These are phyloP conservation scores for Mortierella sp. DNA, from an alignment of 371 early-diverging fungal species.

Conservation along the genomic window DNA sequence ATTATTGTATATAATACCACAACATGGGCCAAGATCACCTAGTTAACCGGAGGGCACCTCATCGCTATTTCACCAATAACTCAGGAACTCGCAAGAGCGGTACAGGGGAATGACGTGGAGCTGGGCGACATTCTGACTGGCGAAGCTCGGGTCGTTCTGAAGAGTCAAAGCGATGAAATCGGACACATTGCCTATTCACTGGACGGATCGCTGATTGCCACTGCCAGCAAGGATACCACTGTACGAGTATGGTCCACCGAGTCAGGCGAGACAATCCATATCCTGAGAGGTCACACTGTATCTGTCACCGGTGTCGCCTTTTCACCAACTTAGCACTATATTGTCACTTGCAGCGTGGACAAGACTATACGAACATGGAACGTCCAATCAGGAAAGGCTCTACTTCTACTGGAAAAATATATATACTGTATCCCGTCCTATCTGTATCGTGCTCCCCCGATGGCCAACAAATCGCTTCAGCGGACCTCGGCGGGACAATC, in stretches of 20 bases:
- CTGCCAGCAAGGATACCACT: neutral
- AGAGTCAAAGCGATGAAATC: neutral
- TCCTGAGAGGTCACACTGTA: neutral
- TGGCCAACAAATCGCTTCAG: too few relatives aligned
- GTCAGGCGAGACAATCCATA: neutral
- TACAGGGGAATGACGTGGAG: neutral
- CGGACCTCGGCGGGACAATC: too few relatives aligned
- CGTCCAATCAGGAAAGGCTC: neutral
- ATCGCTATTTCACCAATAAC: neutral
- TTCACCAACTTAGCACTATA: neutral
- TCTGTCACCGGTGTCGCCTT: neutral
- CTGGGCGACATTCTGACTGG: neutral
- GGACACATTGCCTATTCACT: neutral
- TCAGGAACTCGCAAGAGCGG: neutral
- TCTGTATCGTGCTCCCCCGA: too few relatives aligned
- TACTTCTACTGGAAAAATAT: neutral
- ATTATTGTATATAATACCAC: neutral
- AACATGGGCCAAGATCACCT: neutral
- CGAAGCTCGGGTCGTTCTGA: neutral
- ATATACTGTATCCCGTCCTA: too few relatives aligned
- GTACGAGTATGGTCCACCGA: neutral
- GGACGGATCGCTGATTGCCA: neutral
- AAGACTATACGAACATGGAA: neutral
- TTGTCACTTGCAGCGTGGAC: neutral
- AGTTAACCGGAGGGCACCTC: neutral